Conservation (phyloP, 139 green algal species). For the Monoraphidium neglectum region DNA sequence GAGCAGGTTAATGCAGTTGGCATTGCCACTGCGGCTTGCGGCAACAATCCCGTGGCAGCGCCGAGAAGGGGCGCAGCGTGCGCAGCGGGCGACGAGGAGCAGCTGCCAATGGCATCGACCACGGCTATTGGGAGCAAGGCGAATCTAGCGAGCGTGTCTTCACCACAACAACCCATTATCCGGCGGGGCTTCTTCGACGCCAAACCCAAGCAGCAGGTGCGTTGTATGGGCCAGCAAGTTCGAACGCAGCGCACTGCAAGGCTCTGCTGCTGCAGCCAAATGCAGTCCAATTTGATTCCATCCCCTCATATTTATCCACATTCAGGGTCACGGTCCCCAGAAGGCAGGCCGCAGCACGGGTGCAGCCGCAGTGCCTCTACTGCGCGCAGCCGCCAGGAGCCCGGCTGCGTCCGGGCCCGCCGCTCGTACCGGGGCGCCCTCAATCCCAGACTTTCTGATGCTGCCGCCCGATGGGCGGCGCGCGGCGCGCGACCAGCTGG, state of each 20-base stretch:
- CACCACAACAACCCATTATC: conserved; percentile 7
- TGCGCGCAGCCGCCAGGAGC: not conserved
- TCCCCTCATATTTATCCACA: not conserved
- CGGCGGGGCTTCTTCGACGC: conserved; percentile 51
- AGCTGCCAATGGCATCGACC: not conserved
- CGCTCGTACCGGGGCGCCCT: conserved; percentile 25
- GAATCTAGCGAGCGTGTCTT: not conserved
- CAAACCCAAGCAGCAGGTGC: conserved; percentile 17
- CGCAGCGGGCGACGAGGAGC: not conserved
- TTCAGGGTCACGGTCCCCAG: not conserved
- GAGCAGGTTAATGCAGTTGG: conserved; percentile 44
- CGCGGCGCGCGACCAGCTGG: conserved; percentile 16
- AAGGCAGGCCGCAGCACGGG: not conserved
- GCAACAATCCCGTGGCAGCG: conserved; percentile 15
- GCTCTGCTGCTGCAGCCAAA: no score
- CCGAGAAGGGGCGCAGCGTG: not conserved
- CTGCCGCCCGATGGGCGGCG: conserved; percentile 40
- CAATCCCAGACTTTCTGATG: conserved; percentile 44
- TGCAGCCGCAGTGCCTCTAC: not conserved
- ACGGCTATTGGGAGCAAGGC: not conserved
- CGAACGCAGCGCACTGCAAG: not conserved
- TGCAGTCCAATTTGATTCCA: no score
- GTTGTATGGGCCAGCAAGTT: not conserved
- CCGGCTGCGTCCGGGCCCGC: conserved; percentile 15
- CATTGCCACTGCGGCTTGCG: conserved; percentile 19